Evolutionary conservation across 1,284 basidiomycete species (phyloP), one percentile per base, ranked within the genome.

Genomic region (Xerocomus subilludens): DNA sequence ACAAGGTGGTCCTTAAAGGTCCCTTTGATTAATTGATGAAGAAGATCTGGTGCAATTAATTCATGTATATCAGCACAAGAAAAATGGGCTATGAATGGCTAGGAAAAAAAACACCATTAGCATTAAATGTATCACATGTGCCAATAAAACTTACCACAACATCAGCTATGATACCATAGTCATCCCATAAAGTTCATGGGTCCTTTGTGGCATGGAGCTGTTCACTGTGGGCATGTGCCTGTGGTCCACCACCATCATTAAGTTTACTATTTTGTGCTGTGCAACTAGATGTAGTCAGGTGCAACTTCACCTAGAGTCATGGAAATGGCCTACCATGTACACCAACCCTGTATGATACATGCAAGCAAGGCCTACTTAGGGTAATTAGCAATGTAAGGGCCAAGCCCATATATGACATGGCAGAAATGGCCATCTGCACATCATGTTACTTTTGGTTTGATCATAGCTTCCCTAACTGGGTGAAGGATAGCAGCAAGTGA

Each of bases 261-360:
- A 67, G 42, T 5, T 58, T 23, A n/a, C 16, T 49, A 35, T 67
- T 27, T 47, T 20, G 25, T 1, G 42, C 56, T 2, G 13, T 67
- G 10, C 66, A 67, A 33, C 66, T 67, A 42, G n/a, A n/a, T n/a
- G n/a, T n/a, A n/a, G n/a, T n/a, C n/a, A n/a, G n/a, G n/a, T n/a
- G n/a, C n/a, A n/a, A n/a, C n/a, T n/a, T n/a, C n/a, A n/a, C n/a
- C n/a, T n/a, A n/a, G n/a, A 42, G 38, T 42, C 38, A 42, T 55
- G 14, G 20, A 30, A 3, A 45, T n/a, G 18, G 20, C 53, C 1
- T 58, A 67, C 66, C 32, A 5, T 35, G 55, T 9, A 38, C 56
- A 67, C 66, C 56, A 67, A 20, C 66, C 66, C 27, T 67, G 66
- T 13, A 67, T 55, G 35, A 67, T 67, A 47, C 55, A 67, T 27